Evolutionary conservation across 2,329 filamentous ascomycete species (phyloP).

Genomic region (Verticillium nubilum): DNA sequence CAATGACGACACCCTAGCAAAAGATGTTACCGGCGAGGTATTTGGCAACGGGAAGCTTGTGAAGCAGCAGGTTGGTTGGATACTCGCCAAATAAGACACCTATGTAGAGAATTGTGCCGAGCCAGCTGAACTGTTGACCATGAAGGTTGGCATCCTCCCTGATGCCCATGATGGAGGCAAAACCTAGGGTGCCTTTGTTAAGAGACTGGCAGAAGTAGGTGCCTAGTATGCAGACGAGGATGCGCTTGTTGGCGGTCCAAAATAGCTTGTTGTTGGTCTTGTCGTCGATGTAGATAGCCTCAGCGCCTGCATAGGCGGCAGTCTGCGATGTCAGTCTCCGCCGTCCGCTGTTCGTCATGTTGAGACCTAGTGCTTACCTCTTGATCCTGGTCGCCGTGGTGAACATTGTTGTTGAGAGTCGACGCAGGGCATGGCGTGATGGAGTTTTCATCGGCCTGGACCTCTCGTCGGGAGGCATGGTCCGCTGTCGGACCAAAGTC

Average conservation of each 20-base stretch:
- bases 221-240: slow-evolving; percentile 44
- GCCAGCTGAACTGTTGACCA: slow-evolving; percentile 29
- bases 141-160: slow-evolving; percentile 22
- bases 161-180: slow-evolving; percentile 20
- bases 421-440: not conserved
- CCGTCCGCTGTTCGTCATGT: not conserved
- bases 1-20: slow-evolving; percentile 28
- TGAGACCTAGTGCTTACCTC: not conserved
- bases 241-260: slow-evolving; percentile 41
- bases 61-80: slow-evolving; percentile 30
- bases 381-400: not conserved
- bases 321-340: not conserved
- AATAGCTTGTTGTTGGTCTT: slow-evolving; percentile 43
- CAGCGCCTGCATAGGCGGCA: slow-evolving; percentile 3
- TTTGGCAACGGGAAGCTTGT: slow-evolving; percentile 31
- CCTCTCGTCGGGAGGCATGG: not conserved
- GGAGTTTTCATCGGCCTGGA: not conserved
- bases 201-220: slow-evolving; percentile 39
- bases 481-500: not conserved
- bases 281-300: slow-evolving; percentile 37
- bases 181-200: slow-evolving; percentile 21
- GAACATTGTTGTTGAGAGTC: not conserved
- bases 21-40: slow-evolving; percentile 31
- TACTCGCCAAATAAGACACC: slow-evolving; percentile 35
- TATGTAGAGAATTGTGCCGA: slow-evolving; percentile 34